Evolutionary conservation across 257 asterid genomes (phyloP), one percentile per base, ranked within the genome.

Genomic region (Handroanthus guayacan): DNA sequence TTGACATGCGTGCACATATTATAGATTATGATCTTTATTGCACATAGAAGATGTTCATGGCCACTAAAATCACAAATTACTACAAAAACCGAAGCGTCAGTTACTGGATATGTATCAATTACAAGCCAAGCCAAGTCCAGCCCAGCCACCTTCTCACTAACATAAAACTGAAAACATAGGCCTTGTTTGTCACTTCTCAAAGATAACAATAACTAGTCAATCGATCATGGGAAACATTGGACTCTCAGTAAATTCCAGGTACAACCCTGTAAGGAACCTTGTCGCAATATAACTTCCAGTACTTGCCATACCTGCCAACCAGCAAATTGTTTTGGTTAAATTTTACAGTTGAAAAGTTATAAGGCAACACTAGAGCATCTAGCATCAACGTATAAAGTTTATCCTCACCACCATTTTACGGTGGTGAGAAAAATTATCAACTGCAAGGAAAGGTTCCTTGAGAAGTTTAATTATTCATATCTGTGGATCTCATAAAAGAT

Each of bases 201-300:
- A 37, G 73, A 31, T 5, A 6, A 67, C 20, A 16, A 16, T 48
- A 10, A 47, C 55, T 57, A 12, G 67, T 20, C 17, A 68, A 20
- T 3, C 43, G 31, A 12, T 57, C 17, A 43, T 14, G 9, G 41
- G 69, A 65, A 39, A 55, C 11, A 43, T 25, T 10, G 0, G 9
- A 20, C 11, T 78, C 76, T 87, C 85, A 94, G 86, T 90, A 90
- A 65, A 94, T 78, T 48, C 99, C 95, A 9, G 97, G 97, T 11
- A 94, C 37, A 13, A 94, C 58, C 79, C 91, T 80, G 87, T 84
- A 86, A 3, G 95, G 93, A 34, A 92, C 97, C 92, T 89, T 92
- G 63, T 92, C 99, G 13, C 99, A 94, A 56, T 92, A 94, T 71
- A 86, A 47, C 81, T 94, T 94, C 99, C 99, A 94, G 81, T 88